Base-by-base conservation (phyloP, 257 asterid species). In the Plectranthus barbatus region DNA sequence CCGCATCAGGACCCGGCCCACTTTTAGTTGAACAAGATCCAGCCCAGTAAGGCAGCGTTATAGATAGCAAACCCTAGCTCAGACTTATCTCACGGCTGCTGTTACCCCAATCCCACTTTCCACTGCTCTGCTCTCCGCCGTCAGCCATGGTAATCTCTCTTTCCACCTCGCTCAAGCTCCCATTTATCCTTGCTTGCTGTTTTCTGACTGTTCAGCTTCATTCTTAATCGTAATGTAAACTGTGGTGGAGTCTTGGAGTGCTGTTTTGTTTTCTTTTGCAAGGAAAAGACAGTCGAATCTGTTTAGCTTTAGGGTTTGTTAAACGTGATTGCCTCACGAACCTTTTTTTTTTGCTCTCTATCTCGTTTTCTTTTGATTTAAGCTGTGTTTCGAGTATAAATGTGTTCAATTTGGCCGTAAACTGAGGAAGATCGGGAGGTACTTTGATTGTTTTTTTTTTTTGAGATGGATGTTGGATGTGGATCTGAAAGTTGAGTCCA, bases 91-190 rank as follows among this genome's bases (percentile, higher is more conserved):
- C 9, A n/a, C 26, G 64, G 54, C 54, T 44, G 64, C 18, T 18
- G 64, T 17, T 42, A 42, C 3, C 26, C 14, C 6, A 42, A 14
- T 44, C 54, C 11, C 65, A 7, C 15, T 20, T 1, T 3, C 52
- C 40, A 8, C 4, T 12, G n/a, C 36, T 45, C 26, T 4, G 19
- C 17, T 42, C 67, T 45, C 45, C 31, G 56, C 56, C 67, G 19
- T 61, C 29, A 61, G 67, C 56, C 56, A 61, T 61, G 67, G 67
- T 61, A 61, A 23, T 24, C 42, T 41, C 17, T 36, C 24, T 24
- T 23, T 13, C 53, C 1, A 4, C 12, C n/a, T n/a, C n/a, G n/a
- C 31, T 1, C 31, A 26, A 6, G 15, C 12, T 10, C 6, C 39
- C 13, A 1, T 11, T 56, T 57, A 6, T 4, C 39, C 8, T 10